phyloP scores from a whole-genome alignment of 805 yeast species.

The Spathaspora hagerdaliae region DNA sequence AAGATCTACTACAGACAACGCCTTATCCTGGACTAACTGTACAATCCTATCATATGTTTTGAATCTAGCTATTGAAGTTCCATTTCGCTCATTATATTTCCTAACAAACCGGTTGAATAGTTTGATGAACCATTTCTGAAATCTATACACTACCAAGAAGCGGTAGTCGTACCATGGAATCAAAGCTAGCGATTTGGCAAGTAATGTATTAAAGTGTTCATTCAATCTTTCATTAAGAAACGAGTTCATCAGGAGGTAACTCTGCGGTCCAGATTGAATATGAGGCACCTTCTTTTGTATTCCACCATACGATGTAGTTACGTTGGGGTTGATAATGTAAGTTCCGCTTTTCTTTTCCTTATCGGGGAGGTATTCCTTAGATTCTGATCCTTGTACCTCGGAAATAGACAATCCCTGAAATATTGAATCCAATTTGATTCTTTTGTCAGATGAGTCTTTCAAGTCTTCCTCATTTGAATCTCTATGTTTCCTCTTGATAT shows the following conservation, averaged over 20 bases:
- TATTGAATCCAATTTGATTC: constrained; percentile 27
- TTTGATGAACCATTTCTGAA: constrained; percentile 33
- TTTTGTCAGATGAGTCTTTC: constrained; percentile 15
- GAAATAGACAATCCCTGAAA: constrained; percentile 20
- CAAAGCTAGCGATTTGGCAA: constrained; percentile 16
- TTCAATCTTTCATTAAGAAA: constrained; percentile 14
- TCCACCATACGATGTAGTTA: not conserved
- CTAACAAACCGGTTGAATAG: constrained; percentile 32
- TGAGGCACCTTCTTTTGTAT: not conserved
- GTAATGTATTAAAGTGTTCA: constrained; percentile 17
- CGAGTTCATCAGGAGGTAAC: constrained; percentile 4
- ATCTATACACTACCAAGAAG: constrained; percentile 21
- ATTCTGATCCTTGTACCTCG: constrained; percentile 5
- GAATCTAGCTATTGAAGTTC: constrained; percentile 14
- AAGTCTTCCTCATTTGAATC: constrained; percentile 3
- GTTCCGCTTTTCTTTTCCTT: not conserved
- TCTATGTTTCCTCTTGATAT: not conserved
- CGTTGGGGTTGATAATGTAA: constrained; percentile 9
- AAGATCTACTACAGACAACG: constrained; percentile 19
- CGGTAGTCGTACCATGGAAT: constrained; percentile 23
- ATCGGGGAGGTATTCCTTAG: not conserved
- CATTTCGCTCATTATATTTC: constrained; percentile 20
- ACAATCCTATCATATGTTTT: constrained; percentile 20
- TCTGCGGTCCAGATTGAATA: not conserved
- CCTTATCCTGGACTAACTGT: constrained; percentile 15